These are phyloP conservation scores for Craspedostauros australis DNA, from an alignment of 108 stramenopile genomes.

Conservation along the genomic window DNA sequence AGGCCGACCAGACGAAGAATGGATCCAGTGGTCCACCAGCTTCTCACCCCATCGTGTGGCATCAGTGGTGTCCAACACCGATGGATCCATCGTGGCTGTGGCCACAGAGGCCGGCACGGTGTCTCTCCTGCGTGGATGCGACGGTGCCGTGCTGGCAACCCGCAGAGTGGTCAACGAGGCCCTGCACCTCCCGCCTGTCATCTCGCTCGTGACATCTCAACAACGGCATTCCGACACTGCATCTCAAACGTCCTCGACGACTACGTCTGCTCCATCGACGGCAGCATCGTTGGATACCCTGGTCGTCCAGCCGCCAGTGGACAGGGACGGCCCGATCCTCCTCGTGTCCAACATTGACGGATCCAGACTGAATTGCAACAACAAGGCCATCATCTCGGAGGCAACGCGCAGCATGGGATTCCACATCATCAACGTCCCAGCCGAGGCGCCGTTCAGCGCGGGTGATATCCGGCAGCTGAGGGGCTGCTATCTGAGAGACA, in stretches of 20 bases:
- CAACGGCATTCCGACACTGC: too few relatives aligned
- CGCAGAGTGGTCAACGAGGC: slow-evolving; percentile 32
- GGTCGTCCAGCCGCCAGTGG: slow-evolving; percentile 23
- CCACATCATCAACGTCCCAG: slow-evolving; percentile 19
- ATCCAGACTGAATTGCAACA: slow-evolving; percentile 35
- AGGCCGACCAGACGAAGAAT: slow-evolving; percentile 13
- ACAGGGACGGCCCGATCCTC: slow-evolving; percentile 28
- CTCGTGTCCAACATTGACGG: slow-evolving; percentile 71
- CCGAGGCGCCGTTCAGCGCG: background rate
- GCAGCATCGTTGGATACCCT: too few relatives aligned
- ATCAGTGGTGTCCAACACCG: slow-evolving; percentile 40
- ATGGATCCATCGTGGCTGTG: slow-evolving; percentile 52
- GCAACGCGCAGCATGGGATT: slow-evolving; percentile 50
- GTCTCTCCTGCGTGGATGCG: slow-evolving; percentile 44
- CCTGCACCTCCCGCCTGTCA: slow-evolving; percentile 6
- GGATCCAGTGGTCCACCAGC: slow-evolving; percentile 36
- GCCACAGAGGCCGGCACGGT: slow-evolving; percentile 52
- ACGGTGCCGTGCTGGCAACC: slow-evolving; percentile 57
- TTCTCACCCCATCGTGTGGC: slow-evolving; percentile 34
- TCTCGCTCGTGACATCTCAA: slow-evolving; percentile 13
- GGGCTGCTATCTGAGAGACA: background rate
- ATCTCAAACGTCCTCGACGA: background rate
- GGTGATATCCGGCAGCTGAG: background rate
- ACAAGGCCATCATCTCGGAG: slow-evolving; percentile 27
- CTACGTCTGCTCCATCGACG: too few relatives aligned